phyloP scores from a whole-genome alignment of 768 basidiomycete genomes.

The Tricholoma flavovirens region DNA sequence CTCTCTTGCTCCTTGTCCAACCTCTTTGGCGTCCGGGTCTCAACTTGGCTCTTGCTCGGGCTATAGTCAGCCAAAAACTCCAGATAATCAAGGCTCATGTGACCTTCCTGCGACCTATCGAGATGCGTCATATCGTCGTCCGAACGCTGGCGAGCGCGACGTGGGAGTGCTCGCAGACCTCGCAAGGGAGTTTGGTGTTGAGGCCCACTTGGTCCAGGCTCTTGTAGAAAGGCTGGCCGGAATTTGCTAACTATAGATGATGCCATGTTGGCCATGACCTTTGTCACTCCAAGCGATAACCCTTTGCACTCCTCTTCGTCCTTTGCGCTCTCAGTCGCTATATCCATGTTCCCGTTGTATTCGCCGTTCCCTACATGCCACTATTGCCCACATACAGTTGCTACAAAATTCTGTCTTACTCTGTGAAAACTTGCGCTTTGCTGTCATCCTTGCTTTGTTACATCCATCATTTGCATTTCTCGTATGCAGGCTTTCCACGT shows the following conservation, averaged over 20 bases:
- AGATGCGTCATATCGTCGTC: conserved; percentile 7
- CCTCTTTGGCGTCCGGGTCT: conserved; percentile 9
- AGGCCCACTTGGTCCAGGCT: conserved; percentile 60
- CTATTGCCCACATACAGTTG: conserved; percentile 2
- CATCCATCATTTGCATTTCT: conserved; percentile 4
- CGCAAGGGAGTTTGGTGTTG: conserved; percentile 74
- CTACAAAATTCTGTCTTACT: conserved; percentile 6
- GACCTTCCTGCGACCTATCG: conserved; percentile 9
- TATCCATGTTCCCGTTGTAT: neutral
- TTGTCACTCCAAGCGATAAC: conserved; percentile 6
- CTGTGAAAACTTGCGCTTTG: conserved; percentile 6
- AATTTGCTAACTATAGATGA: conserved; percentile 7
- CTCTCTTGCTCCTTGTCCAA: conserved; percentile 6
- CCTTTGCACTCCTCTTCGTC: conserved; percentile 1
- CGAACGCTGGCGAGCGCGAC: conserved; percentile 8
- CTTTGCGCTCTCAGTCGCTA: neutral
- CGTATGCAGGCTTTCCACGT: neutral
- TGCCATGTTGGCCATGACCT: conserved; percentile 5
- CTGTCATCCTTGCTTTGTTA: neutral
- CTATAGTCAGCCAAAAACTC: conserved; percentile 20
- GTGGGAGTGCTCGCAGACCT: conserved; percentile 42
- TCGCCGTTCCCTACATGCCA: conserved; percentile 1
- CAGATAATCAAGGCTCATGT: conserved; percentile 14
- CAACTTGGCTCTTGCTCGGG: conserved; percentile 12
- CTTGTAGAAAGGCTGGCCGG: conserved; percentile 52